Evolutionary conservation across 192 early-diverging fungal genomes (phyloP).

Genomic region (Backusella australiensis): DNA sequence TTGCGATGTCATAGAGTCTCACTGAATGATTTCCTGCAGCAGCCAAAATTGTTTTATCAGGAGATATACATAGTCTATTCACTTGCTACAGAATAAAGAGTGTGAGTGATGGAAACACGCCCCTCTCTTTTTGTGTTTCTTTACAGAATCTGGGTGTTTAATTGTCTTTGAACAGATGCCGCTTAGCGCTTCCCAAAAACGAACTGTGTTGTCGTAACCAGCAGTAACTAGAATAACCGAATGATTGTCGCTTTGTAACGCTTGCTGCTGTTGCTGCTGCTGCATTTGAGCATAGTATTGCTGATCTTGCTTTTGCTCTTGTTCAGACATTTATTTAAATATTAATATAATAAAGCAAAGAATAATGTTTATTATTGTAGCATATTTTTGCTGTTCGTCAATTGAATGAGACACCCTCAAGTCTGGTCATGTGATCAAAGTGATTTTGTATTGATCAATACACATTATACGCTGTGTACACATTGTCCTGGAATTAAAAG

Average conservation of each 20-base stretch:
- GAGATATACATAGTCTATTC: constrained; percentile 81
- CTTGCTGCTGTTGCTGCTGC: constrained; percentile 36
- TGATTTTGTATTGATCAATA: no score
- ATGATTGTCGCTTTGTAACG: constrained; percentile 45
- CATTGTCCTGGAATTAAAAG: no score
- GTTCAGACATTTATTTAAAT: neutral
- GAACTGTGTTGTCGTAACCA: constrained; percentile 76
- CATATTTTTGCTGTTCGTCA: no score
- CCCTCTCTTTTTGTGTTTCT: neutral
- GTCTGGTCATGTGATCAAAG: no score
- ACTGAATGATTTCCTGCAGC: constrained; percentile 87
- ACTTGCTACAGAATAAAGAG: constrained; percentile 63
- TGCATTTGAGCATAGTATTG: constrained; percentile 35
- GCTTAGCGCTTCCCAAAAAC: constrained; percentile 73
- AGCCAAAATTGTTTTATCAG: constrained; percentile 83
- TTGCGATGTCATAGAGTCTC: constrained; percentile 80
- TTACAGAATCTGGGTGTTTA: constrained; percentile 78
- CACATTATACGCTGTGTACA: no score
- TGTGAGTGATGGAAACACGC: neutral
- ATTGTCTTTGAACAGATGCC: constrained; percentile 67
- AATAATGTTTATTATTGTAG: no score
- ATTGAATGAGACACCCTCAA: no score
- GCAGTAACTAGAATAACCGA: constrained; percentile 69
- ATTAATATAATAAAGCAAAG: no score
- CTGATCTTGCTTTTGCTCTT: constrained; percentile 7